These are phyloP conservation scores for Xylaria sp. DNA, from an alignment of 2,329 filamentous ascomycete genomes.

Conservation along the genomic window DNA sequence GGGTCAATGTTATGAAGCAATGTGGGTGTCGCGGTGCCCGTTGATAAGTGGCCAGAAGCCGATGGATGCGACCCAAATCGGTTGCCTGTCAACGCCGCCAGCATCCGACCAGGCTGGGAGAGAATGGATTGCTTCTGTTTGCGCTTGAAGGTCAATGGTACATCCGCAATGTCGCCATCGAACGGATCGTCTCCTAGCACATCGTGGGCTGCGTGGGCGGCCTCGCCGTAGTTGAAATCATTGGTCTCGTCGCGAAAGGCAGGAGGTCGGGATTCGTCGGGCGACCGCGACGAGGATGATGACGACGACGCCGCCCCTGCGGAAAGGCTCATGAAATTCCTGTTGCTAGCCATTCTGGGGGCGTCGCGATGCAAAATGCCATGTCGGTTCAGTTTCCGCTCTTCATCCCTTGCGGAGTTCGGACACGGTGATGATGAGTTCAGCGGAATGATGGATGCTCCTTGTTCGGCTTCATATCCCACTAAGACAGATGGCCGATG, in stretches of 20 bases:
- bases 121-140: conserved; percentile 65
- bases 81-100: conserved; percentile 60
- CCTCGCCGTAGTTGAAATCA: conserved; percentile 42
- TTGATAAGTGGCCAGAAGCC: conserved; percentile 27
- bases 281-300: conserved; percentile 41
- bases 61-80: conserved; percentile 44
- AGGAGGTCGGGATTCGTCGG: conserved; percentile 43
- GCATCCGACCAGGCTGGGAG: conserved; percentile 59
- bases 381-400: conserved; percentile 40
- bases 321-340: conserved; percentile 45
- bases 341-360: conserved; percentile 48
- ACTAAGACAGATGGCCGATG: conserved; percentile 5
- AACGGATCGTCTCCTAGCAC: conserved; percentile 68
- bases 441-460: background rate
- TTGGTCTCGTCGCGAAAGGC: conserved; percentile 50
- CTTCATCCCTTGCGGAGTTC: conserved; percentile 14
- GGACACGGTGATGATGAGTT: background rate
- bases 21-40: conserved; percentile 45
- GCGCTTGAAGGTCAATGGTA: conserved; percentile 77
- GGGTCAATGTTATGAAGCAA: conserved; percentile 40
- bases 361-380: conserved; percentile 44
- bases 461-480: conserved; percentile 18
- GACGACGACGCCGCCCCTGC: conserved; percentile 47
- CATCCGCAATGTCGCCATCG: conserved; percentile 56
- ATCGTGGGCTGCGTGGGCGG: conserved; percentile 45